Evolutionary conservation across 1,284 basidiomycete species (phyloP).

Genomic region (Austroboletus novae-zelandiae): DNA sequence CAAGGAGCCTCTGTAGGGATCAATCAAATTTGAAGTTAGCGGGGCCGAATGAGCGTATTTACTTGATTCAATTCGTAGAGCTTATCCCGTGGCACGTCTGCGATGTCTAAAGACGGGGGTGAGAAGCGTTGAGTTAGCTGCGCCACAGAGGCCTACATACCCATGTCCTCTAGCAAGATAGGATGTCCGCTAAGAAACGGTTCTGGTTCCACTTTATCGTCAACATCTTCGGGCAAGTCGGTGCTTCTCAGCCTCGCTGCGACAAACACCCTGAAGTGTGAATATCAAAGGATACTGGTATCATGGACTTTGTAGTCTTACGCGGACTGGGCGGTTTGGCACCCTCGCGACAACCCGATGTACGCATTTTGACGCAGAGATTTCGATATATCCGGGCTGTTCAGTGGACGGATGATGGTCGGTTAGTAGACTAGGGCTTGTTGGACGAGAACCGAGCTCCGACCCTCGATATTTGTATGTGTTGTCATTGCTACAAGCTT

Average conservation of each 20-base stretch:
- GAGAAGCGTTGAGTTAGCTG: neutral
- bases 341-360: neutral
- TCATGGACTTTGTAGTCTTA: slow-evolving; percentile 8
- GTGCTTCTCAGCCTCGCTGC: slow-evolving; percentile 30
- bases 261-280: neutral
- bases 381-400: neutral
- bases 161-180: slow-evolving; percentile 32
- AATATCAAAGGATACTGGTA: neutral
- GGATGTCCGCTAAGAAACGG: slow-evolving; percentile 30
- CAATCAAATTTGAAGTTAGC: slow-evolving; percentile 3
- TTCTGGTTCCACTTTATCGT: slow-evolving; percentile 3
- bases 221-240: slow-evolving; percentile 21
- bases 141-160: slow-evolving; percentile 10
- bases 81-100: slow-evolving; percentile 35
- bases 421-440: too few species aligned
- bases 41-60: neutral
- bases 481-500: too few species aligned
- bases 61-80: slow-evolving; percentile 53
- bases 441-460: too few species aligned
- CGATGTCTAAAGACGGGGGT: slow-evolving; percentile 24
- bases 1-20: slow-evolving; percentile 40
- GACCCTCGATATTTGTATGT: too few species aligned
- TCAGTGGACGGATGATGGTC: too few species aligned
- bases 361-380: slow-evolving; percentile 15
- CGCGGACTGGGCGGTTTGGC: slow-evolving; percentile 26